Evolutionary conservation across 345 rosid genomes (phyloP).

Genomic region (Brassica rapa): DNA sequence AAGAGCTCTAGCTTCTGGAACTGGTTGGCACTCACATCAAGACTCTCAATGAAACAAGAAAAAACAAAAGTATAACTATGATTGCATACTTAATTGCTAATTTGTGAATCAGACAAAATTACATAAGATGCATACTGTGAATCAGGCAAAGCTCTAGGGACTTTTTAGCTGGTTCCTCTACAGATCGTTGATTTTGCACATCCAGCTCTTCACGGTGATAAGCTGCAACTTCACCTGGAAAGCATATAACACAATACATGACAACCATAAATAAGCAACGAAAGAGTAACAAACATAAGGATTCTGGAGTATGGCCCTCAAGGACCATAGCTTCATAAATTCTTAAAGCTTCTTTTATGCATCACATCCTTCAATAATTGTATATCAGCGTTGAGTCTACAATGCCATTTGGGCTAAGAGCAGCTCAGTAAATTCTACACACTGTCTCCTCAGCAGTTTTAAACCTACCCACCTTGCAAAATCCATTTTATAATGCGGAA

Average conservation of each 20-base stretch:
- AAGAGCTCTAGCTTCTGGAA: conserved; percentile 34
- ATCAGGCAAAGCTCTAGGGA: conserved; percentile 2
- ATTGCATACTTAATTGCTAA: conserved; percentile 8
- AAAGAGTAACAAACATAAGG: conserved; percentile 2
- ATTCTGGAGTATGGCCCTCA: conserved; percentile 48
- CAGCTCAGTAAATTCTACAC: conserved; percentile 64
- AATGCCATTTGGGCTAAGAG: conserved; percentile 56
- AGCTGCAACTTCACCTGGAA: conserved; percentile 27
- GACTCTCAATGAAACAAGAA: conserved; percentile 15
- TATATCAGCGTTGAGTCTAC: conserved; percentile 60
- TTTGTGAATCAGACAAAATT: neutral
- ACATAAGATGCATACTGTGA: conserved; percentile 19
- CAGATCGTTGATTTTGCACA: neutral
- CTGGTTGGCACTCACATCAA: conserved; percentile 30
- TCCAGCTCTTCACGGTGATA: conserved; percentile 14
- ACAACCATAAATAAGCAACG: neutral
- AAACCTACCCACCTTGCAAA: conserved; percentile 53
- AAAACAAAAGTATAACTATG: conserved; percentile 11
- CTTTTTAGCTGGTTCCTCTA: conserved; percentile 24
- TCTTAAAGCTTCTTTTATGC: conserved; percentile 57
- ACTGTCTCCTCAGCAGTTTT: conserved; percentile 55
- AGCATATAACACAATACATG: neutral
- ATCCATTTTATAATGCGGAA: conserved; percentile 74
- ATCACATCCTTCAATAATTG: conserved; percentile 58
- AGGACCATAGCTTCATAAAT: conserved; percentile 57